Evolutionary conservation across 108 stramenopile genomes (phyloP).

Genomic region (Parmales sp.): DNA sequence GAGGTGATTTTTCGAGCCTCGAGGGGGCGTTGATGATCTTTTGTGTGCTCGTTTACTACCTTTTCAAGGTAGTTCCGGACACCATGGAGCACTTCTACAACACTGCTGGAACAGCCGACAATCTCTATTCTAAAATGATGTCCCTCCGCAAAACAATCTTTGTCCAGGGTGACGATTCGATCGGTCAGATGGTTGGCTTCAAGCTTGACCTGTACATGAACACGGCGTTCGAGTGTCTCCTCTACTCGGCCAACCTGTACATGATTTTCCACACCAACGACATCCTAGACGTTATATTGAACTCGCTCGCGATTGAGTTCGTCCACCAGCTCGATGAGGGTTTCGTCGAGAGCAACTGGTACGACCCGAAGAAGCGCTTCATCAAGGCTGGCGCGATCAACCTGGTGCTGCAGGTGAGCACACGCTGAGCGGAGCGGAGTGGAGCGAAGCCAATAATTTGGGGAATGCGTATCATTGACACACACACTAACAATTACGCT

Average conservation of each 20-base stretch:
- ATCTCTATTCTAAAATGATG: constrained; percentile 22
- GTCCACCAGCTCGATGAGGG: constrained; percentile 36
- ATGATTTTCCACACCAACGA: constrained; percentile 35
- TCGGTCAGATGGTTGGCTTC: constrained; percentile 32
- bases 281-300: constrained; percentile 34
- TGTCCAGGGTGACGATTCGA: constrained; percentile 24
- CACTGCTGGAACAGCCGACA: constrained; percentile 27
- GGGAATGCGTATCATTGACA: not conserved
- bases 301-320: constrained; percentile 38
- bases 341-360: constrained; percentile 22
- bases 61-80: constrained; percentile 36
- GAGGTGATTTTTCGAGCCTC: not conserved
- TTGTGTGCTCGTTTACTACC: constrained; percentile 32
- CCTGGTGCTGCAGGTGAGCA: constrained; percentile 18
- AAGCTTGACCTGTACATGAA: constrained; percentile 33
- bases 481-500: not conserved
- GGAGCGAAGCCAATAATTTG: not conserved
- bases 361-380: constrained; percentile 20
- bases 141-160: constrained; percentile 27
- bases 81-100: constrained; percentile 9
- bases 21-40: constrained; percentile 32
- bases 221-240: constrained; percentile 27
- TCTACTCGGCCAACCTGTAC: constrained; percentile 34
- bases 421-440: not conserved
- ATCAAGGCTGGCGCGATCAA: constrained; percentile 26